Conservation (phyloP, 371 early-diverging fungal genomes). For the Sporodiniella umbellata region DNA sequence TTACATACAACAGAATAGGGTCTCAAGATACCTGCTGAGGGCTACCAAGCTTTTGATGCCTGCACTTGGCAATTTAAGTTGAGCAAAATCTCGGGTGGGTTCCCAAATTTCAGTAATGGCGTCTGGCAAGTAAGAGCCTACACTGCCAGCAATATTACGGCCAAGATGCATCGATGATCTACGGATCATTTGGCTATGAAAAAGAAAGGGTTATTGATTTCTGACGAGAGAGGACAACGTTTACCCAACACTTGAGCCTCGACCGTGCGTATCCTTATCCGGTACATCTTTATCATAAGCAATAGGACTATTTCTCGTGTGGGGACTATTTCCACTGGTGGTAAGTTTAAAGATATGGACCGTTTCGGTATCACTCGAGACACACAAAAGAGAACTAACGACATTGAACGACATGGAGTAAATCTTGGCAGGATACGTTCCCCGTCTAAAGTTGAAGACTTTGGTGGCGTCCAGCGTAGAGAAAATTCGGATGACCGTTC, state of each 20-base stretch:
- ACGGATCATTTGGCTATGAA: slow-evolving; percentile 41
- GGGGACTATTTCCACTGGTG: slow-evolving; percentile 11
- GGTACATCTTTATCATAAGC: slow-evolving; percentile 1
- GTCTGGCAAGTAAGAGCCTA: slow-evolving; percentile 84
- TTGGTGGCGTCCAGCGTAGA: slow-evolving; percentile 83
- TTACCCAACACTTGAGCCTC: slow-evolving; percentile 25
- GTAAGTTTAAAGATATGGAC: slow-evolving; percentile 93
- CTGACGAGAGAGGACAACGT: no score
- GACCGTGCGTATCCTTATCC: slow-evolving; percentile 10
- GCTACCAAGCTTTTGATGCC: slow-evolving; percentile 82
- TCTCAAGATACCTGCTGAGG: slow-evolving; percentile 62
- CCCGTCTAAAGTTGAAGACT: slow-evolving; percentile 93
- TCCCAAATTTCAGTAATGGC: slow-evolving; percentile 92
- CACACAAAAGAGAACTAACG: slow-evolving; percentile 76
- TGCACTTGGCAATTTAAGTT: slow-evolving; percentile 80
- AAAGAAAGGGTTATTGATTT: neutral
- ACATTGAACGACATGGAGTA: slow-evolving; percentile 89
- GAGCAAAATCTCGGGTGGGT: slow-evolving; percentile 92
- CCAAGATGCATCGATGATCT: slow-evolving; percentile 60
- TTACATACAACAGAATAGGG: neutral
- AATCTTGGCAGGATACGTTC: slow-evolving; percentile 89
- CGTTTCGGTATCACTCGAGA: slow-evolving; percentile 92
- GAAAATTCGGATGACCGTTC: slow-evolving; percentile 95
- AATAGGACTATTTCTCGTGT: neutral
- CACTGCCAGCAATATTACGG: slow-evolving; percentile 69